Evolutionary conservation across 2,329 filamentous ascomycete genomes (phyloP).

Genomic region (Cladosporium sp.): DNA sequence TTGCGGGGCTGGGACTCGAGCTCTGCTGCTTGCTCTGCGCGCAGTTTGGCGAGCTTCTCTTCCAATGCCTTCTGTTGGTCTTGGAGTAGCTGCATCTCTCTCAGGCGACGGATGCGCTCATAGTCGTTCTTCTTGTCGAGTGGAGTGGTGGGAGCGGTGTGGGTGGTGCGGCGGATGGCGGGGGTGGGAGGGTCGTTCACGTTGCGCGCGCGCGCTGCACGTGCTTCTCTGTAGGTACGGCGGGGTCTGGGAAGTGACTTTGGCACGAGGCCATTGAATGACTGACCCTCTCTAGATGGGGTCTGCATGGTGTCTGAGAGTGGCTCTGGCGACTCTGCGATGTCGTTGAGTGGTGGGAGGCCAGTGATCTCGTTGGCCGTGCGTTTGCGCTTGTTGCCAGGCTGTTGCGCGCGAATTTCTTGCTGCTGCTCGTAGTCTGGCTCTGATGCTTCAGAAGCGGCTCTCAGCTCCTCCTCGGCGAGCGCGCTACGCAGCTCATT

Average conservation of each 20-base stretch:
- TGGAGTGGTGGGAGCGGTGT: constrained; percentile 16
- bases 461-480: background rate
- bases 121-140: constrained; percentile 25
- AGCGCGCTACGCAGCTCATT: background rate
- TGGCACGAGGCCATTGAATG: background rate
- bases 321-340: constrained; percentile 2
- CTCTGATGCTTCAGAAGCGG: background rate
- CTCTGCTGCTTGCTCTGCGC: constrained; percentile 23
- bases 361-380: constrained; percentile 4
- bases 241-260: constrained; percentile 1
- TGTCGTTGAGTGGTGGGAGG: background rate
- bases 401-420: too few species aligned
- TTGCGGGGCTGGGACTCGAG: constrained; percentile 17
- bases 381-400: background rate
- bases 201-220: constrained; percentile 5
- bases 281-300: background rate
- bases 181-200: background rate
- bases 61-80: constrained; percentile 21
- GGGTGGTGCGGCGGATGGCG: constrained; percentile 15
- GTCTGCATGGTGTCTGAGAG: background rate
- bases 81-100: constrained; percentile 19
- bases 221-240: constrained; percentile 8
- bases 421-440: too few species aligned
- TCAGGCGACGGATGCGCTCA: constrained; percentile 23
- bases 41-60: constrained; percentile 17